Evolutionary conservation across 148 eudicot genomes (phyloP).

Genomic region (Nepenthes mirabilis): DNA sequence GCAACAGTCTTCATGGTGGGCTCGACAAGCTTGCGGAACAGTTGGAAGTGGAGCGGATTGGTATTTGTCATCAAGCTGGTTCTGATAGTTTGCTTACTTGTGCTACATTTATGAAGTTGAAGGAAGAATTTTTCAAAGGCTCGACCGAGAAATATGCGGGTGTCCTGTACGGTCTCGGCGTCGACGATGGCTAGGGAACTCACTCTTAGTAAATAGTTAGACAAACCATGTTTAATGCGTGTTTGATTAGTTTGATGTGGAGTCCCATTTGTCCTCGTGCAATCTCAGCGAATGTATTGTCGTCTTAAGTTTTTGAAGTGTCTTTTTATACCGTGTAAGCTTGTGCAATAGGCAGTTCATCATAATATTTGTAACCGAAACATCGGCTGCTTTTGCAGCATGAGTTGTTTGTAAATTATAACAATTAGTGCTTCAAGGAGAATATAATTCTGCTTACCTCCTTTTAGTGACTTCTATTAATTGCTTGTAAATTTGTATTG

Average conservation of each 20-base stretch:
- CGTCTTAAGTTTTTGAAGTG: slow-evolving; percentile 17
- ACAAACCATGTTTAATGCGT: slow-evolving; percentile 18
- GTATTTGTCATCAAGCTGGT: slow-evolving; percentile 35
- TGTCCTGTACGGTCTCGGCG: slow-evolving; percentile 43
- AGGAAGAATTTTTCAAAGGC: slow-evolving; percentile 37
- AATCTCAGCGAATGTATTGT: slow-evolving; percentile 34
- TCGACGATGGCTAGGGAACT: slow-evolving; percentile 23
- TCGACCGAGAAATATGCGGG: slow-evolving; percentile 51
- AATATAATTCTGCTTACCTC: slow-evolving; percentile 27
- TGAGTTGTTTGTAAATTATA: slow-evolving; percentile 45
- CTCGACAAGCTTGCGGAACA: slow-evolving; percentile 33
- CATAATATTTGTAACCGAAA: slow-evolving; percentile 28
- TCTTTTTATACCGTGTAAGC: slow-evolving; percentile 19
- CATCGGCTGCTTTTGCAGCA: slow-evolving; percentile 27
- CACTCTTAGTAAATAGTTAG: slow-evolving; percentile 17
- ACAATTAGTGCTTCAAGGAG: slow-evolving; percentile 41
- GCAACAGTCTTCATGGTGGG: slow-evolving; percentile 36
- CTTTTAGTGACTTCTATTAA: slow-evolving; percentile 1
- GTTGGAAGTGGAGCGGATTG: slow-evolving; percentile 30
- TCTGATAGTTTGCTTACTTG: slow-evolving; percentile 39
- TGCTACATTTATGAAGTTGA: slow-evolving; percentile 30
- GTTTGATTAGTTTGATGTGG: slow-evolving; percentile 26
- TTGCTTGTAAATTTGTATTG: too few species aligned
- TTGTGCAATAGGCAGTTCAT: slow-evolving; percentile 22
- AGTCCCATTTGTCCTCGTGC: slow-evolving; percentile 30